A percentile compares a stretch with the other conserved stretches of the same genome.
Conservation (phyloP, 2,329 filamentous ascomycete species). For the Malbranchea zuffiana region DNA sequence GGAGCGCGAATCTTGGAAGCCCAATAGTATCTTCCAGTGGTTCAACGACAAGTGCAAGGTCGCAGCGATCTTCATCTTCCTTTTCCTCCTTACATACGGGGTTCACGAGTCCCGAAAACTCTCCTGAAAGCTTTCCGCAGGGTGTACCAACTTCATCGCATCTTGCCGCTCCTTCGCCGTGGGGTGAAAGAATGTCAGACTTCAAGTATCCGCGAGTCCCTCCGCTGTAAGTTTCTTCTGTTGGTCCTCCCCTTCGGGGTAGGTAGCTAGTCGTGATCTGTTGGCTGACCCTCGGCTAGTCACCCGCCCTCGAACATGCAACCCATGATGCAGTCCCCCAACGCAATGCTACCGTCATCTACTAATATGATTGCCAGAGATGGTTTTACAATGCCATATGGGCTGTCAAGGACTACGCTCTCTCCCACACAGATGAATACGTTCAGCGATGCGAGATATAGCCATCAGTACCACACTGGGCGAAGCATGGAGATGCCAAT, state of each 20-base stretch:
- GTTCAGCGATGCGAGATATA: constrained; percentile 26
- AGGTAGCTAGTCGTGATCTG: not conserved
- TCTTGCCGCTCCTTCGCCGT: constrained; percentile 23
- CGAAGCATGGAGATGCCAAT: constrained; percentile 24
- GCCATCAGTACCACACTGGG: constrained; percentile 25
- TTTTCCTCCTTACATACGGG: constrained; percentile 31
- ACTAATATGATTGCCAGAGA: constrained; percentile 29
- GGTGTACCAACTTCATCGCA: constrained; percentile 27
- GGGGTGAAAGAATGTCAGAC: constrained; percentile 31
- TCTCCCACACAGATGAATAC: constrained; percentile 21
- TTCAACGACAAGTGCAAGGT: constrained; percentile 43
- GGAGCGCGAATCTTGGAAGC: constrained; percentile 1
- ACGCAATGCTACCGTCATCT: constrained; percentile 21
- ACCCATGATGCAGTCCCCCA: constrained; percentile 24
- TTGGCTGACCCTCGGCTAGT: constrained; percentile 21
- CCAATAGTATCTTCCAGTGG: constrained; percentile 42
- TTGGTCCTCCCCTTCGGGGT: not conserved
- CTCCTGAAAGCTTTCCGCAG: constrained; percentile 26
- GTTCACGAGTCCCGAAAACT: constrained; percentile 23
- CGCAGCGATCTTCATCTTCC: constrained; percentile 40
- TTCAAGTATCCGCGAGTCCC: constrained; percentile 28
- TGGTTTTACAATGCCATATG: constrained; percentile 26
- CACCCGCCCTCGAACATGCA: constrained; percentile 40
- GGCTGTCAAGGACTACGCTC: constrained; percentile 24
- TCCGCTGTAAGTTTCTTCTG: constrained; percentile 31